Base-by-base conservation (phyloP, 148 eudicot genomes). In the Cornus kousa region DNA sequence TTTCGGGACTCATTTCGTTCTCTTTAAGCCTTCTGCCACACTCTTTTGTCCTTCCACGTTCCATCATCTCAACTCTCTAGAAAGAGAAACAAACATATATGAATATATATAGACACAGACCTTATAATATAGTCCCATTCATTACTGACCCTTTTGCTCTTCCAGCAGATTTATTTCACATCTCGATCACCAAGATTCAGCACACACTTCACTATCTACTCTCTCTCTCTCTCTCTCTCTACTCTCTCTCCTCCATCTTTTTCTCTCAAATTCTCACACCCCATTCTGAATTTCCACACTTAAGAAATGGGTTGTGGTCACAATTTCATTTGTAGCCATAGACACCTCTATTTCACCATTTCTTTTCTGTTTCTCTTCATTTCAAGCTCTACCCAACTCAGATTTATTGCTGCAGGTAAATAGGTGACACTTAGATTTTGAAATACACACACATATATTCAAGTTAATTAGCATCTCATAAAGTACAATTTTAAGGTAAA, bases 321-420 rank as follows among this genome's bases (percentile, higher is more conserved):
- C 37, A 79, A 50, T 60, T 72, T 71, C 33, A 53, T 24, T 17
- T 20, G 40, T 35, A 22, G 70, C 14, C 74, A 68, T 24, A 76
- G 48, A 53, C 77, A 77, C 74, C 66, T 46, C 35, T 76, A 73
- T 66, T 46, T 86, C 16, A 59, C 86, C 53, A 33, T 82, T 78
- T 81, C 70, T 74, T 69, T 82, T 19, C 74, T 88, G 50, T 77
- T 86, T 68, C 84, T 88, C 50, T 16, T 84, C 69, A 77, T 86
- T 86, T 80, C 83, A 33, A 75, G 71, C 79, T 82, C 79, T 20
- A 66, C 86, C 72, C 91, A 88, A 23, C 50, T 78, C 20, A 84
- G 76, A 79, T 78, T 73, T 40, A 67, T 62, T 39, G 85, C 78
- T 33, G 82, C 82, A 82, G 91, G 88, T 86, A 88, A 70, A 19